Evolutionary conservation across 176 grass and related monocot genomes (phyloP).

Genomic region (Triticum urartu): DNA sequence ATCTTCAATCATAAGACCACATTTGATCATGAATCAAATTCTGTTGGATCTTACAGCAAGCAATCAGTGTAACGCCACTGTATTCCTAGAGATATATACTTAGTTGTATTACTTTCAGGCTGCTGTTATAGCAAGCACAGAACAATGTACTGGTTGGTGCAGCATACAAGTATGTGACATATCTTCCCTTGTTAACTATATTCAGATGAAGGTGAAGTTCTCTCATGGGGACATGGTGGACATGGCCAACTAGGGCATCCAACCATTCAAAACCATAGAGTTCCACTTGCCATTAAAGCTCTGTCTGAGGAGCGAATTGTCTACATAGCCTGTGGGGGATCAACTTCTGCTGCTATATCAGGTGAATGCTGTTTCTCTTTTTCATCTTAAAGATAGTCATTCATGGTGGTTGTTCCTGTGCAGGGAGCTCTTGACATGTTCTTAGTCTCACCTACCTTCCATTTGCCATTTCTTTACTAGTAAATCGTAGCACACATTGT

Average conservation of each 20-base stretch:
- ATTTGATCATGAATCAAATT: not conserved
- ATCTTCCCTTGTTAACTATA: not conserved
- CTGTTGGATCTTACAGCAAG: not conserved
- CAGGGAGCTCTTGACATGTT: not conserved
- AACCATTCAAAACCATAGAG: constrained; percentile 68
- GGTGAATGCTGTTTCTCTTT: constrained; percentile 35
- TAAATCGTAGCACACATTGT: constrained; percentile 1
- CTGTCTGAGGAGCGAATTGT: constrained; percentile 59
- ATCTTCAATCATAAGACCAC: not conserved
- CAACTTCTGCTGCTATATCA: constrained; percentile 95
- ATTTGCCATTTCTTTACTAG: not conserved
- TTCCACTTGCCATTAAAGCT: constrained; percentile 74
- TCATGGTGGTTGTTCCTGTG: not conserved
- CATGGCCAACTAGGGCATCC: constrained; percentile 90
- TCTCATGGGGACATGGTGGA: constrained; percentile 88
- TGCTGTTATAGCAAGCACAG: not conserved
- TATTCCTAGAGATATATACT: not conserved
- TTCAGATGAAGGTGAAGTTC: constrained; percentile 78
- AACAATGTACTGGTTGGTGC: not conserved
- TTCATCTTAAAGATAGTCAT: not conserved
- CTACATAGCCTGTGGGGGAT: constrained; percentile 86
- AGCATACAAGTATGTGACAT: constrained; percentile 20
- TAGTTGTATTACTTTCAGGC: not conserved
- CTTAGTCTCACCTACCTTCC: not conserved
- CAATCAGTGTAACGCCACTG: not conserved